Evolutionary conservation across 176 grass and related monocot genomes (phyloP).

Genomic region (Triticum timopheevii): DNA sequence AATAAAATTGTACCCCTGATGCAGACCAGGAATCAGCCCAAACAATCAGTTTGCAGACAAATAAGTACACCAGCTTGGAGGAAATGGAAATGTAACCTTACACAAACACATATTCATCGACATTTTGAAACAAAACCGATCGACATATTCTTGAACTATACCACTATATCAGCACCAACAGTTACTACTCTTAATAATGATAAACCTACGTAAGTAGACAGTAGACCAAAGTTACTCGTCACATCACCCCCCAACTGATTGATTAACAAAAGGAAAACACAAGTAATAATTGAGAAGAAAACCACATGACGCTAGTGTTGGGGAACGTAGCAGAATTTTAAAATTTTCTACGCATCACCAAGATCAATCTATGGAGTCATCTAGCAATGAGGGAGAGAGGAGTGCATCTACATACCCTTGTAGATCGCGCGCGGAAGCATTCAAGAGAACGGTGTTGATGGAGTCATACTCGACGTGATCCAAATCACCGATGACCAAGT

Average conservation of each 20-base stretch:
- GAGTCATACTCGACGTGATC: too few relatives aligned
- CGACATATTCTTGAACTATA: not conserved
- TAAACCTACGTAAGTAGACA: not conserved
- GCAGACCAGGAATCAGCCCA: too few relatives aligned
- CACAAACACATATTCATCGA: not conserved
- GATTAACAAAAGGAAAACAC: conserved; percentile 21
- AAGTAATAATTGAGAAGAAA: conserved; percentile 9
- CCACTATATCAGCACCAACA: not conserved
- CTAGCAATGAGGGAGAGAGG: too few relatives aligned
- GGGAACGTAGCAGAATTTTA: too few relatives aligned
- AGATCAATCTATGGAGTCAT: too few relatives aligned
- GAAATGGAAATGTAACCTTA: conserved; percentile 26
- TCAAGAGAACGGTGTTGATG: too few relatives aligned
- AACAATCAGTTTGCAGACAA: too few relatives aligned
- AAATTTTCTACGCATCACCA: too few relatives aligned
- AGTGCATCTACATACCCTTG: too few relatives aligned
- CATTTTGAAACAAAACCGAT: not conserved
- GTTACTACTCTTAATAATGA: not conserved
- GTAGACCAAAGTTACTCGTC: not conserved
- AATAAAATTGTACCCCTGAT: not conserved
- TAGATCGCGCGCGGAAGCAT: too few relatives aligned
- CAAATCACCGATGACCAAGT: too few relatives aligned
- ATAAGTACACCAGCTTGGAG: not conserved
- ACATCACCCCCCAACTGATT: not conserved
- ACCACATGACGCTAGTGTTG: not conserved